Evolutionary conservation across 1,284 basidiomycete genomes (phyloP), one percentile per base, ranked within the genome.

Genomic region (Papiliotrema flavescens): DNA sequence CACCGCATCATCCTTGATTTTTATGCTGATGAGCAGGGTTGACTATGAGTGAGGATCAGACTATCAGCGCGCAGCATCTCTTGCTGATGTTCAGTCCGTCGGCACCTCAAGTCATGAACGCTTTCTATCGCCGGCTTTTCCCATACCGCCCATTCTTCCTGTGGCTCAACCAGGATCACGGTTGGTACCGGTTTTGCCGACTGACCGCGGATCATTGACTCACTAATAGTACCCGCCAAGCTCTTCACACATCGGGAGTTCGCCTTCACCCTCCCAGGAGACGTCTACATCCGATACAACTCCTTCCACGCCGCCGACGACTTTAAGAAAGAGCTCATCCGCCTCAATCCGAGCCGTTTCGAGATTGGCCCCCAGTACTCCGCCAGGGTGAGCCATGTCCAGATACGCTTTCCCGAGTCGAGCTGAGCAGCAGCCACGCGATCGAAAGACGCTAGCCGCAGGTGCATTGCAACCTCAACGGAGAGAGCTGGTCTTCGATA

Each of bases 401-500:
- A 4, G 14, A 15, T 26, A 24, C 41, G 2, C 15, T 23, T 1
- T 9, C 11, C 22, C 6, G 44, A 15, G 35, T 32, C 44, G 45
- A 15, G 49, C 53, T 66, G 53, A 64, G 51, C 9, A 35, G 26
- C 19, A 93, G 89, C 94, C 94, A 5, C 83, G 86, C 67, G 95
- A 98, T 79, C 88, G 86, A 67, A 96, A 95, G 72, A 89, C 89
- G 0, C 80, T 94, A 37, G 84, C 87, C 2, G 81, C 88, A 6
- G 81, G 84, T 7, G 84, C 84, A 2, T 87, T 98, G 67, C 81
- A 83, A 47, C 92, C 95, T 0, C 76, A 85, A 24, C 83, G 85
- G 56, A 88, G 96, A 60, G 95, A 98, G 75, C 85, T 99, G 32
- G 96, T 99, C 1, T 97, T 99, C 70, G 96, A 98, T 85, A 97